Conservation (phyloP, 2,329 filamentous ascomycete genomes). For the Aspergillus terreus region DNA sequence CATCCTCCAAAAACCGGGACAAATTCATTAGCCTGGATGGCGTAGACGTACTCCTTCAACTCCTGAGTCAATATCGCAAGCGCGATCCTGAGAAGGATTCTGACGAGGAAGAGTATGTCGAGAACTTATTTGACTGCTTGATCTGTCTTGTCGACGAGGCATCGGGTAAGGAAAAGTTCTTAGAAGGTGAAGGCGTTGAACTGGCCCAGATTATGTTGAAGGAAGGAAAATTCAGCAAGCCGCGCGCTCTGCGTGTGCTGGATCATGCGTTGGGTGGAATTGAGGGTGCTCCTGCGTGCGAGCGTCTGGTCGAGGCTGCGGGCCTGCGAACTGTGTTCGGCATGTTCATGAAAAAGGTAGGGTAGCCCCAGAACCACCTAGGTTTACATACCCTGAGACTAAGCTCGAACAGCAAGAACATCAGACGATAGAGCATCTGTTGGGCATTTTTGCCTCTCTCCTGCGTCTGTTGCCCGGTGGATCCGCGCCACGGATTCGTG, state of each 20-base stretch:
- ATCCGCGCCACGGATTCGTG: constrained; percentile 73
- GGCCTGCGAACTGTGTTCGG: constrained; percentile 83
- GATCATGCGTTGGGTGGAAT: constrained; percentile 72
- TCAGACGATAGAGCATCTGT: constrained; percentile 69
- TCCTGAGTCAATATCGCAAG: constrained; percentile 79
- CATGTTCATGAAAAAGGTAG: constrained; percentile 74
- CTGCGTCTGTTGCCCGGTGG: constrained; percentile 74
- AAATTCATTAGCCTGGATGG: constrained; percentile 65
- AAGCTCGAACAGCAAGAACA: constrained; percentile 52
- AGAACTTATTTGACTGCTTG: constrained; percentile 86
- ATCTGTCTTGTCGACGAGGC: constrained; percentile 75
- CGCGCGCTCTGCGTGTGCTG: constrained; percentile 72
- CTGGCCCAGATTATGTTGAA: constrained; percentile 87
- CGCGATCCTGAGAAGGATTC: constrained; percentile 79
- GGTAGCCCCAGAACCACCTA: neutral
- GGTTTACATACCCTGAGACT: constrained; percentile 8
- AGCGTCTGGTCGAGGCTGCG: constrained; percentile 73
- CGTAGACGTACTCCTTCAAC: constrained; percentile 74
- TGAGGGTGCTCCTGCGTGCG: constrained; percentile 62
- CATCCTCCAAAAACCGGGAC: constrained; percentile 62
- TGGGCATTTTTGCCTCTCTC: constrained; percentile 80
- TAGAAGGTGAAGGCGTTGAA: constrained; percentile 89
- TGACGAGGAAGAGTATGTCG: constrained; percentile 90
- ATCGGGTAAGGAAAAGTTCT: constrained; percentile 72
- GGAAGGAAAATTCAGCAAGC: constrained; percentile 79